Evolutionary conservation across 192 early-diverging fungal genomes (phyloP), one percentile per base, ranked within the genome.

Genomic region (Funneliformis geosporum): DNA sequence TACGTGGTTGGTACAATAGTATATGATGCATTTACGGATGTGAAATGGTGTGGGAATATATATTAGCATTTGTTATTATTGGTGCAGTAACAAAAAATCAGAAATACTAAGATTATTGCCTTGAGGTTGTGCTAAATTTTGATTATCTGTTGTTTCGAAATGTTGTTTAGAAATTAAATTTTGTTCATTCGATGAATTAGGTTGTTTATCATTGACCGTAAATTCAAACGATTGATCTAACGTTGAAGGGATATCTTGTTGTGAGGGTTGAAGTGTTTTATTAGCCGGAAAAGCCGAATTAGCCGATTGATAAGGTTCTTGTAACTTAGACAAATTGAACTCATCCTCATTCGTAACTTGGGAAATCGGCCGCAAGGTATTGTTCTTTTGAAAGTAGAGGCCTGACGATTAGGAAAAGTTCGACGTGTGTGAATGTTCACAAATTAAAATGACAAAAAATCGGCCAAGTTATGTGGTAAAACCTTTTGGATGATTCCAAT

Each of bases 381-480:
- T 73, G 47, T 73, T 73, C 71, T 73, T 73, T 73, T 73, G 71
- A 73, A 73, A 73, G 71, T 73, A 73, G 71, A 73, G 71, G 43
- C 71, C 71, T 73, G 71, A 59, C 47, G 71, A 73, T 73, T 46
- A 73, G 71, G 71, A 73, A 73, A 73, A 73, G 71, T 46, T 55
- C 25, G 43, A 55, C 43, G 42, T 23, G 47, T 73, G 47, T 73
- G 47, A 55, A 73, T 73, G 71, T 46, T 55, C 33, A 69, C 67
- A 69, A 69, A 69, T 69, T 69, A 40, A 69, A 69, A 40, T 40
- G 67, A 69, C 67, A 40, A n/a, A 69, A 65, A 69, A 40, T 5
- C 42, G 67, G 67, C 67, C 67, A 69, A 69, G 67, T 69, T 69
- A 69, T 40, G 66, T 40, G 67, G 67, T 69, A 69, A 69, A 69